These are phyloP conservation scores for Phlyctochytrium bullatum DNA, from an alignment of 192 early-diverging fungal genomes.

Conservation along the genomic window DNA sequence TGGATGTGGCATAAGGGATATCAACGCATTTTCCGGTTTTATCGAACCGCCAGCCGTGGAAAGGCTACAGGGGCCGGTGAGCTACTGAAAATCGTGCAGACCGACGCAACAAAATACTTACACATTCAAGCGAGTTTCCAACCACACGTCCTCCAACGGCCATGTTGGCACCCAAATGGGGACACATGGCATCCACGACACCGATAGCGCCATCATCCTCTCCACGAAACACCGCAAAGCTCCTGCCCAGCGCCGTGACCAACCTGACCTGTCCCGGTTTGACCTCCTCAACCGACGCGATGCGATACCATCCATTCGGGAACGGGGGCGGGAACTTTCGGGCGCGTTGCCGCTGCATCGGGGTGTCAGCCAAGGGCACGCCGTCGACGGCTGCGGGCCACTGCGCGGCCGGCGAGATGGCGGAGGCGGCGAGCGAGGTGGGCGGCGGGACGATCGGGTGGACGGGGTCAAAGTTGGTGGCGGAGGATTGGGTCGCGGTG, in stretches of 20 bases:
- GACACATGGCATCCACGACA: conserved; percentile 26
- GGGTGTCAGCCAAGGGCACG: neutral
- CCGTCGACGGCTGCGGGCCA: neutral
- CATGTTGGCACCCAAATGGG: conserved; percentile 28
- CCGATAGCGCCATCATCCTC: conserved; percentile 11
- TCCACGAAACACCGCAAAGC: conserved; percentile 30
- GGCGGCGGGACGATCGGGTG: neutral
- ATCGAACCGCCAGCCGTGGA: conserved; percentile 27
- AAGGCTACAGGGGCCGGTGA: conserved; percentile 7
- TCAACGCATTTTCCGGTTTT: conserved; percentile 22
- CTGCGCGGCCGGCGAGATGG: neutral
- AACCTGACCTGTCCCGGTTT: conserved; percentile 16
- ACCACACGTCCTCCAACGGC: conserved; percentile 23
- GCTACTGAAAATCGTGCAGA: neutral
- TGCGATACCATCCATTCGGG: conserved; percentile 28
- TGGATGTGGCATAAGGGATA: conserved; percentile 16
- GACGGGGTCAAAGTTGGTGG: neutral
- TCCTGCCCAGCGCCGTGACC: conserved; percentile 19
- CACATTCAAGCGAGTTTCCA: conserved; percentile 23
- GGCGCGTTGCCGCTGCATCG: conserved; percentile 4
- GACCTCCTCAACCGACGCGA: conserved; percentile 20
- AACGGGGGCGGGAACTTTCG: conserved; percentile 17
- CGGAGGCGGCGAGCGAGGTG: neutral
- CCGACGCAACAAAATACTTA: neutral
- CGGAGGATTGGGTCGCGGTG: neutral